Percentiles rank a stretch among this genome's conserved stretches.
These are phyloP conservation scores for Mrakia hoshinonis DNA, from an alignment of 768 basidiomycete species.

Conservation along the genomic window DNA sequence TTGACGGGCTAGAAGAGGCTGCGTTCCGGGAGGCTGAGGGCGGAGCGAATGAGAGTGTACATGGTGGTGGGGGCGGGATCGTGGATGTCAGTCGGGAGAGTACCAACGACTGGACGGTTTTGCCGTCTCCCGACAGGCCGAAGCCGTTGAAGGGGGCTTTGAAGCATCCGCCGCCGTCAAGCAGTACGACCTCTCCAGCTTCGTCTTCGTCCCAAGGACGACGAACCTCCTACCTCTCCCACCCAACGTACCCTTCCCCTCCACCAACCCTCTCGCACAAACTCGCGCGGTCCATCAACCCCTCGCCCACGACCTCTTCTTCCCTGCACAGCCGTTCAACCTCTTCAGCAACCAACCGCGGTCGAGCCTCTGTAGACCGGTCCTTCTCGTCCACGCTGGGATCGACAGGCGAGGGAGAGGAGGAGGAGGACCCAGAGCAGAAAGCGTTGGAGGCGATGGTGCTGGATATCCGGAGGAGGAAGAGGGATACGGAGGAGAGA, in stretches of 20 bases:
- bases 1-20: constrained; percentile 13
- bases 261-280: not conserved
- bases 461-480: not conserved
- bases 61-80: not conserved
- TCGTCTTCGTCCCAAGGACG: not conserved
- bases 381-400: not conserved
- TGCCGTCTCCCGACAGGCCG: not conserved
- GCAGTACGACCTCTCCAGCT: not conserved
- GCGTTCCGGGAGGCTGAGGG: not conserved
- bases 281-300: not conserved
- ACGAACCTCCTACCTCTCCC: not conserved
- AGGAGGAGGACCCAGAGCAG: not conserved
- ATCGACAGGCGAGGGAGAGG: not conserved
- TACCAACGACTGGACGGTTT: not conserved
- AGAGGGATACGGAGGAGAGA: constrained; percentile 12
- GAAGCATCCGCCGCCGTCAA: constrained; percentile 2
- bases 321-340: not conserved
- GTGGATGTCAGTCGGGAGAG: not conserved
- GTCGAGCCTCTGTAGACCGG: not conserved
- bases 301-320: not conserved
- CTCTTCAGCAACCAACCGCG: not conserved
- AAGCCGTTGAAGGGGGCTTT: constrained; percentile 15
- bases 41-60: not conserved
- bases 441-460: not conserved
- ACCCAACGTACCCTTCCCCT: not conserved